A percentile compares a stretch with the other conserved stretches of the same genome.
Evolutionary conservation across 306 rosid genomes (phyloP).

Genomic region (Senna siamea): DNA sequence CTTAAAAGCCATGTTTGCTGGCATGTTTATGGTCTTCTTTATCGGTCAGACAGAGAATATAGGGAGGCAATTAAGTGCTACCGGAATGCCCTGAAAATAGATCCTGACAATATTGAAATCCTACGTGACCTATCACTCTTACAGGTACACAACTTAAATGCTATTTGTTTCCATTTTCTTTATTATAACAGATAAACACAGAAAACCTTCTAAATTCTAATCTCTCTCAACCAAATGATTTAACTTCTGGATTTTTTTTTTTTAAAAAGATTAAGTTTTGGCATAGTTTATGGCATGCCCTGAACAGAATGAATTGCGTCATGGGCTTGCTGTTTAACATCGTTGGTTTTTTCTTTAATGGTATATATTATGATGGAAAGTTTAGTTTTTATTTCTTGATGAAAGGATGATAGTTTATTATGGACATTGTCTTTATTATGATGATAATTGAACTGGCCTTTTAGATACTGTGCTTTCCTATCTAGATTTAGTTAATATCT

Average conservation of each 20-base stretch:
- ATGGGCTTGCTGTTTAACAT: constrained; percentile 6
- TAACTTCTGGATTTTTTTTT: too few species aligned
- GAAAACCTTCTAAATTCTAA: neutral
- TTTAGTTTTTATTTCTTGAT: neutral
- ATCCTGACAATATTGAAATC: constrained; percentile 97
- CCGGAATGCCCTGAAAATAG: constrained; percentile 89
- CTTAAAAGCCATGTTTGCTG: constrained; percentile 99
- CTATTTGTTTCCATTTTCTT: constrained; percentile 32
- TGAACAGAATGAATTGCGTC: constrained; percentile 2
- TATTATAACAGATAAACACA: constrained; percentile 20
- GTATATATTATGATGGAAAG: neutral
- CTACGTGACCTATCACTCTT: constrained; percentile 88
- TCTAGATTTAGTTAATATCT: constrained; percentile 20
- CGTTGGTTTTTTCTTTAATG: constrained; percentile 9
- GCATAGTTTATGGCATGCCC: constrained; percentile 15
- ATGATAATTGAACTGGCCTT: constrained; percentile 13
- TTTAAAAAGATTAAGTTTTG: constrained; percentile 19
- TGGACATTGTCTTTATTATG: constrained; percentile 12
- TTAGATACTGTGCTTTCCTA: constrained; percentile 15
- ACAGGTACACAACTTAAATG: constrained; percentile 58
- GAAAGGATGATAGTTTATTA: neutral
- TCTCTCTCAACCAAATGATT: neutral
- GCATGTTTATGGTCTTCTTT: constrained; percentile 98
- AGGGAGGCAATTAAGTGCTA: constrained; percentile 98
- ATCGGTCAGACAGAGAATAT: constrained; percentile 97